Conservation (phyloP, 257 asterid genomes). For the Cordia subcordata region DNA sequence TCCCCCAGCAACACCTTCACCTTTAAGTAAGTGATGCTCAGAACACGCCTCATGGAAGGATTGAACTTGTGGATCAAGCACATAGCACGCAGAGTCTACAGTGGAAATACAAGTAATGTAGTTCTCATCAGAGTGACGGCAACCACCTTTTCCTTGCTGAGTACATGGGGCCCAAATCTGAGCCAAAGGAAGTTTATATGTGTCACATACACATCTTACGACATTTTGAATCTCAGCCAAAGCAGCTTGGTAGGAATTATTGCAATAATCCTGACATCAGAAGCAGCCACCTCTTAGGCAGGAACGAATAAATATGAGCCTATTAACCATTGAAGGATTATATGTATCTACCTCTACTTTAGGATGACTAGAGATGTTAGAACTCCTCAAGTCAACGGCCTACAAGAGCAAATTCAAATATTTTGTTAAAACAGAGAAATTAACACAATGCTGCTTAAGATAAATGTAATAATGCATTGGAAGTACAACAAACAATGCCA, state of each 20-base stretch:
- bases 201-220: slow-evolving; percentile 47
- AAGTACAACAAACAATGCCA: no score
- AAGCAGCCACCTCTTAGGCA: slow-evolving; percentile 6
- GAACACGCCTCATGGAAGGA: slow-evolving; percentile 75
- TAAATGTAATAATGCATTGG: no score
- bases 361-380: slow-evolving; percentile 31
- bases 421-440: slow-evolving; percentile 1
- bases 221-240: slow-evolving; percentile 56
- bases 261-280: slow-evolving; percentile 47
- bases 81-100: slow-evolving; percentile 59
- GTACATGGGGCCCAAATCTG: slow-evolving; percentile 76
- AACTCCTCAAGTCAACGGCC: slow-evolving; percentile 70
- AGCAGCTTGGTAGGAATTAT: slow-evolving; percentile 53
- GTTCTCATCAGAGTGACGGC: slow-evolving; percentile 64
- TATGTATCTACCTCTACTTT: slow-evolving; percentile 37
- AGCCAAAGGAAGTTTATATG: slow-evolving; percentile 63
- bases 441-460: background rate
- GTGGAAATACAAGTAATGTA: slow-evolving; percentile 58
- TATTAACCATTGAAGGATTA: background rate
- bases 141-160: slow-evolving; percentile 62
- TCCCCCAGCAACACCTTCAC: slow-evolving; percentile 75
- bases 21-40: slow-evolving; percentile 74
- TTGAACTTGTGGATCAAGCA: slow-evolving; percentile 42
- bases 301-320: background rate
- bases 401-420: slow-evolving; percentile 21